Base-by-base conservation (phyloP, 768 basidiomycete genomes). In the Xerocomellus chrysenteron region DNA sequence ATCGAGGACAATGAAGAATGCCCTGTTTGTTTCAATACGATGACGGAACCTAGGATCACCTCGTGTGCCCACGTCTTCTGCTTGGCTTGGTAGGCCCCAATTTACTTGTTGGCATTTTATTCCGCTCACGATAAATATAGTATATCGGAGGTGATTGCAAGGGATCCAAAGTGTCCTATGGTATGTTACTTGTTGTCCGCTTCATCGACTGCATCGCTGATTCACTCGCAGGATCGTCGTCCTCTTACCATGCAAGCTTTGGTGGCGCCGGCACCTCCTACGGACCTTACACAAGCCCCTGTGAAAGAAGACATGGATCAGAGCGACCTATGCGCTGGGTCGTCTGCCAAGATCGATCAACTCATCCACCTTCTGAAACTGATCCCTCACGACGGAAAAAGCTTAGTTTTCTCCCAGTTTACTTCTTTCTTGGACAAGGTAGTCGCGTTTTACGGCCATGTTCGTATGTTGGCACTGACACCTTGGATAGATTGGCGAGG, bases 331-430 rank as follows among this genome's bases (percentile, higher is more conserved):
- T 77, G 78, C 19, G 63, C 69, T 4, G 83, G 82, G 3, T 82
- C 90, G 7, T 94, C 93, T 21, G 90, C 90, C 12, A 95, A 95
- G 73, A 88, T 93, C 50, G 87, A 90, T 50, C 91, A 93, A 63
- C 75, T 95, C 16, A 68, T 92, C 21, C 81, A 88, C 50, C 79
- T 93, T 42, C 77, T 95, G 42, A 76, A 80, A 57, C 70, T 93
- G 13, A 88, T 84, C 6, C 88, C 89, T 1, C 57, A 63, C 4
- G 80, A 77, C 2, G 88, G 92, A 58, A 95, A 95, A 70, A 87
- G 88, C 3, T 75, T 95, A 3, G 91, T 95, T 1, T 95, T 95
- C 67, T 92, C 90, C 3, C 93, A 95, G 63, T 95, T 94, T 65
- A 95, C 92, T 4, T 81, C 84, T 3, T 94, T 92, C 73, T 70